Evolutionary conservation across 2,329 filamentous ascomycete species (phyloP).

Genomic region (Fusarium xylarioides): DNA sequence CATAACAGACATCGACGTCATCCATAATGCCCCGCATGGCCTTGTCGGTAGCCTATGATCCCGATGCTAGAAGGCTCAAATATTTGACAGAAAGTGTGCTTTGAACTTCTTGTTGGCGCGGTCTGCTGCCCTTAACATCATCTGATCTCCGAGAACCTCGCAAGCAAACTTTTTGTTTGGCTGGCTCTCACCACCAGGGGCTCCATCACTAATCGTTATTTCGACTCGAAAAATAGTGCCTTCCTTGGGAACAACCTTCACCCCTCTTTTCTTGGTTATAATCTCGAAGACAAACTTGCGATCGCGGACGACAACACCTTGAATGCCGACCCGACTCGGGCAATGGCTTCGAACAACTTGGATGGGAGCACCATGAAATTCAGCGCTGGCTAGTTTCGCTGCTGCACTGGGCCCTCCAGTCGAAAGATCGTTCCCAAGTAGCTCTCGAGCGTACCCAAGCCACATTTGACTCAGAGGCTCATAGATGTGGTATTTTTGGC

Average conservation of each 20-base stretch:
- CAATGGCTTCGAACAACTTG: constrained; percentile 86
- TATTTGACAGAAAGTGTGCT: constrained; percentile 76
- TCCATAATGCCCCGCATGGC: background rate
- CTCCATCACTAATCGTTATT: constrained; percentile 58
- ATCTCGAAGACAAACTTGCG: constrained; percentile 87
- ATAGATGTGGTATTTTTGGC: constrained; percentile 75
- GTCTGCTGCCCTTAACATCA: constrained; percentile 83
- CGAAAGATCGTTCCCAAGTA: constrained; percentile 71
- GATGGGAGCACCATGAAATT: constrained; percentile 87
- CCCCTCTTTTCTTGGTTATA: constrained; percentile 73
- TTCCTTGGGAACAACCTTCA: constrained; percentile 90
- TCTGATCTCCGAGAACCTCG: constrained; percentile 88
- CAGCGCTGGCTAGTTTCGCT: constrained; percentile 82
- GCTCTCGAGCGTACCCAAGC: constrained; percentile 84
- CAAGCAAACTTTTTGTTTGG: constrained; percentile 67
- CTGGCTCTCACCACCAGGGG: constrained; percentile 22
- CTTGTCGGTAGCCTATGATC: background rate
- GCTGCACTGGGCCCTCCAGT: constrained; percentile 67
- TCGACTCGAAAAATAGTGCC: constrained; percentile 84
- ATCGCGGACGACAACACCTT: constrained; percentile 89
- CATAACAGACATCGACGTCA: background rate
- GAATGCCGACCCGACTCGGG: constrained; percentile 80
- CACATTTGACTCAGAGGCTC: constrained; percentile 81
- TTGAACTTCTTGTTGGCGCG: constrained; percentile 93
- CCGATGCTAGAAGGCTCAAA: constrained; percentile 59